Conservation (phyloP, 768 basidiomycete genomes). For the Mycena haematopus region DNA sequence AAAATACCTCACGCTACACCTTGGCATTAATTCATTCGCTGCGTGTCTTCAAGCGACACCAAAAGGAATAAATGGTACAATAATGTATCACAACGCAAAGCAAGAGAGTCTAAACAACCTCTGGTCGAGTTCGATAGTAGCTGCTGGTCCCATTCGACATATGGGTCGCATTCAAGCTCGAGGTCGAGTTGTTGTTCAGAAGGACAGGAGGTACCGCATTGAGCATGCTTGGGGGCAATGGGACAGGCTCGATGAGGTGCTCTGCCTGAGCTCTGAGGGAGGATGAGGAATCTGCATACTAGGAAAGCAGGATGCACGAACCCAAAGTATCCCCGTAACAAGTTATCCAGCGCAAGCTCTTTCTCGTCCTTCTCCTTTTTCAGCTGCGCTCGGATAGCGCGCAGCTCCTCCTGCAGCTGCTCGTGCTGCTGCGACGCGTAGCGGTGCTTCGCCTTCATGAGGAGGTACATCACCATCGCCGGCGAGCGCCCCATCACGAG, state of each 20-base stretch:
- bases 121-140: constrained; percentile 18
- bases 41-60: neutral
- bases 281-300: neutral
- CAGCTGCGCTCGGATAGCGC: constrained; percentile 56
- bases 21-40: neutral
- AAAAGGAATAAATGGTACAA: neutral
- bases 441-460: constrained; percentile 78
- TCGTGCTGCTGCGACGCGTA: constrained; percentile 75
- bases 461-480: constrained; percentile 71
- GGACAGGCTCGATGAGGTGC: constrained; percentile 28
- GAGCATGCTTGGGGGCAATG: constrained; percentile 24
- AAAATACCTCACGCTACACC: neutral
- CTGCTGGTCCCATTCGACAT: constrained; percentile 21
- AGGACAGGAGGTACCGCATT: neutral
- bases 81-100: neutral
- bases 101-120: neutral
- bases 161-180: constrained; percentile 21
- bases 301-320: constrained; percentile 37
- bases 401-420: constrained; percentile 68
- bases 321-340: constrained; percentile 60
- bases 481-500: constrained; percentile 75
- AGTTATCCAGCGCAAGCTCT: constrained; percentile 62
- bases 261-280: constrained; percentile 24
- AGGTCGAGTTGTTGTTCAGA: constrained; percentile 17
- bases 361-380: constrained; percentile 62